Conservation (phyloP, 805 yeast genomes). For the Myxozyma sirexii region DNA sequence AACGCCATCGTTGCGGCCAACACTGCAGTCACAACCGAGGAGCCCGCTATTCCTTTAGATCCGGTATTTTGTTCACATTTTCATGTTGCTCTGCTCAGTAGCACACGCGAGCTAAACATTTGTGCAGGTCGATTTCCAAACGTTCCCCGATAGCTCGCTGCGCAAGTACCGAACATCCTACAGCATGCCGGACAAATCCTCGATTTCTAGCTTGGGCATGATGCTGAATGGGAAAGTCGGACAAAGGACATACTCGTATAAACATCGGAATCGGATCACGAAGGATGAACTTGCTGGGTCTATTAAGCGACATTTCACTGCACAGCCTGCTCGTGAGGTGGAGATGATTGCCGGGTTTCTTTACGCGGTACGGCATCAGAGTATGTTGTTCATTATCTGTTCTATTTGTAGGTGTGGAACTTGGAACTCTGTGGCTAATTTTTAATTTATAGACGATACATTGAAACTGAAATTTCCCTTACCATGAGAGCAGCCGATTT, state of each 20-base stretch:
- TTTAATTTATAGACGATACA: not conserved
- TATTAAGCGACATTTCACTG: conserved; percentile 68
- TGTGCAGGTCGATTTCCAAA: conserved; percentile 68
- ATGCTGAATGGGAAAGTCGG: conserved; percentile 74
- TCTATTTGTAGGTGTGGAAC: too few relatives aligned
- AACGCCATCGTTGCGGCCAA: not conserved
- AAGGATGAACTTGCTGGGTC: conserved; percentile 62
- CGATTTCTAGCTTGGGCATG: conserved; percentile 69
- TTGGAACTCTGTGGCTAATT: not conserved
- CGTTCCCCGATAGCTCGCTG: conserved; percentile 62
- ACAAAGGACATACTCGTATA: conserved; percentile 57
- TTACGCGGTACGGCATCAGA: conserved; percentile 78
- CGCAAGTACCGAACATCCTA: conserved; percentile 69
- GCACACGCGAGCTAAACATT: too few relatives aligned
- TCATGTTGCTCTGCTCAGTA: too few relatives aligned
- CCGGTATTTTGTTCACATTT: conserved; percentile 8
- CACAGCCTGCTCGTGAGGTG: conserved; percentile 67
- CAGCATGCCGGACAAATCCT: conserved; percentile 57
- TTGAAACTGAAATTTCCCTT: conserved; percentile 6
- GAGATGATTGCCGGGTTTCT: conserved; percentile 87
- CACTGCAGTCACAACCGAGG: conserved; percentile 7
- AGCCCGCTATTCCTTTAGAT: conserved; percentile 14
- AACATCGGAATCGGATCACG: conserved; percentile 49
- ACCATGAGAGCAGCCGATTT: not conserved
- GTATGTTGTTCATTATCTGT: too few relatives aligned